Base-by-base conservation (phyloP, 1,284 basidiomycete genomes). In the Leccinum subrobustum region DNA sequence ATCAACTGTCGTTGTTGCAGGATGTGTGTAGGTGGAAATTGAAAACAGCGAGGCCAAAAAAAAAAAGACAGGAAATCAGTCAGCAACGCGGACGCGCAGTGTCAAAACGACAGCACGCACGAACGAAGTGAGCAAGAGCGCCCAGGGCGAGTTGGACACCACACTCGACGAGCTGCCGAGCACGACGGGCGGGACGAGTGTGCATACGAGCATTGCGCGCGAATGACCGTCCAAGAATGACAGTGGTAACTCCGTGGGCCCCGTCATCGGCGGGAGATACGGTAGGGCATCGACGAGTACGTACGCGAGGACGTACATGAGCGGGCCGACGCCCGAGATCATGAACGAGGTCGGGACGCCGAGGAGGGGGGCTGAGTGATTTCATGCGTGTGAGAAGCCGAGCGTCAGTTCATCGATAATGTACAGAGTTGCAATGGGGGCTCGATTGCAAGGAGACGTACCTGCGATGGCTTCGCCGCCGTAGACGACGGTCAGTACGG, bases 381-480 rank as follows among this genome's bases (percentile, higher is more conserved):
- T 23, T 20, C 56, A 37, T 37, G 35, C 47, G 29, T 54, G 35
- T 1, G 47, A 25, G n/a, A 42, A 27, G 12, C 16, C 12, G 23
- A 29, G 25, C 14, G 50, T 52, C 27, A 18, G 27, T 52, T 27
- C 51, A 23, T 47, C 18, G 44, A 20, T 18, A 12, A 11, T 44
- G 27, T 16, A 56, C 42, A 14, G 39, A 16, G 37, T 39, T 62
- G 44, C 23, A 53, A 56, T 33, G 1, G 44, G 39, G 50, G 47
- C 9, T 48, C 57, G 25, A 48, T 23, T 51, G 27, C 27, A 4
- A 23, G 56, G 48, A 44, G 18, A 31, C 76, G 58, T 65, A 89
- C 89, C 81, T 61, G 79, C 79, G 55, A 90, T 73, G 1, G 84
- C 85, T 72, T 91, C 88, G 11, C 89, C 89, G 16, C 89, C 90